Percentiles rank a stretch among this genome's conserved stretches.
These are phyloP conservation scores for Schoenoplectus tabernaemontani DNA, from an alignment of 202 grass and related monocot genomes.

Conservation along the genomic window DNA sequence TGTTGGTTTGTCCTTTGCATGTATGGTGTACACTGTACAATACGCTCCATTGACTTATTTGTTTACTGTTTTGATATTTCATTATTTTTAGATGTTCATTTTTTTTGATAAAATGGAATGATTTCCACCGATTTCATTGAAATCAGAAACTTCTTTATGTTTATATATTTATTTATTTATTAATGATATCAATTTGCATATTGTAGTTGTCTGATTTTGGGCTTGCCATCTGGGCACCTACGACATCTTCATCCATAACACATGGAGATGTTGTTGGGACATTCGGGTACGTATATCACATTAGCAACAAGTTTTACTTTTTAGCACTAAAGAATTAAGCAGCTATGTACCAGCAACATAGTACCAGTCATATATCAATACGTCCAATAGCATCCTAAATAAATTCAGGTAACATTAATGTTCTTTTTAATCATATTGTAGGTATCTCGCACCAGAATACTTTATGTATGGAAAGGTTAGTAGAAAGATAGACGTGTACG, in stretches of 20 bases:
- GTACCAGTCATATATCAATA: too few species aligned
- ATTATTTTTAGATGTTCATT: background rate
- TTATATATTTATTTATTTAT: background rate
- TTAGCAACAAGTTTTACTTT: background rate
- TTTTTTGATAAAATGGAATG: too few species aligned
- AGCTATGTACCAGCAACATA: too few species aligned
- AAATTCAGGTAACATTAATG: background rate
- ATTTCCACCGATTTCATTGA: too few species aligned
- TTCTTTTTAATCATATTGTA: slow-evolving; percentile 10
- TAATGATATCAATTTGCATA: background rate
- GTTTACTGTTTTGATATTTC: too few species aligned
- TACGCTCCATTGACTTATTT: too few species aligned
- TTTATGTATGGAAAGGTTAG: slow-evolving; percentile 98
- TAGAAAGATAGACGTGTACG: slow-evolving; percentile 81
- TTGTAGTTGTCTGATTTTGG: slow-evolving; percentile 87
- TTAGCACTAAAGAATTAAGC: too few species aligned
- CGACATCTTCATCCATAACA: slow-evolving; percentile 30
- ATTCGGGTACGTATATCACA: slow-evolving; percentile 46
- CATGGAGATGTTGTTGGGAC: slow-evolving; percentile 84
- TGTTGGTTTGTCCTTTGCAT: too few species aligned
- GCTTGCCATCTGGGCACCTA: slow-evolving; percentile 72
- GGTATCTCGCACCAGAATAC: slow-evolving; percentile 95
- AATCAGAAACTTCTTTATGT: too few species aligned
- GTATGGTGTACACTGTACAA: background rate
- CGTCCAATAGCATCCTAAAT: too few species aligned